A percentile compares a stretch with the other conserved stretches of the same genome.
These are phyloP conservation scores for Bacidia rubella DNA, from an alignment of 495 filamentous ascomycete genomes.

Conservation along the genomic window DNA sequence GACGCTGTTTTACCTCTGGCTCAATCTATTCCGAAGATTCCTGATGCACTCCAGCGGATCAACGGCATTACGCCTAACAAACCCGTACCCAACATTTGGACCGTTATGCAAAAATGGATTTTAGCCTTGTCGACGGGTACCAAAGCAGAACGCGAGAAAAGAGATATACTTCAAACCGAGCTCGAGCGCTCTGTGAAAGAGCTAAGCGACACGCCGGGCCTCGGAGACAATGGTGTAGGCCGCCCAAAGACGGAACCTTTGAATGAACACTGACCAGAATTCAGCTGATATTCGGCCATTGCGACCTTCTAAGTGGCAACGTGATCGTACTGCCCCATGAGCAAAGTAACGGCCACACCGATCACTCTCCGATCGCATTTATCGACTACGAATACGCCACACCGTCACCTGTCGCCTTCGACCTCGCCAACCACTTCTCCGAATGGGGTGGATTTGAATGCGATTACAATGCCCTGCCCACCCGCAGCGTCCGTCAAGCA, in stretches of 20 bases:
- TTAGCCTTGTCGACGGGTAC: constrained; percentile 63
- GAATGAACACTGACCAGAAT: constrained; percentile 11
- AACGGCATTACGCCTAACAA: constrained; percentile 46
- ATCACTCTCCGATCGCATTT: constrained; percentile 52
- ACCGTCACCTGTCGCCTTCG: constrained; percentile 90
- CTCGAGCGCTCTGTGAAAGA: constrained; percentile 52
- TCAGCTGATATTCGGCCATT: constrained; percentile 84
- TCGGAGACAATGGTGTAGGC: constrained; percentile 59
- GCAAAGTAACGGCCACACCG: constrained; percentile 21
- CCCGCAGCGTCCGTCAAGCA: constrained; percentile 56
- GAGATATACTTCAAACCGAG: constrained; percentile 58
- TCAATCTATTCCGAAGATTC: not conserved
- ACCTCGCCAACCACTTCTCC: constrained; percentile 97
- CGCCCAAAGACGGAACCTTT: not conserved
- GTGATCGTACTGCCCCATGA: constrained; percentile 65
- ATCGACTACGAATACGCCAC: constrained; percentile 98
- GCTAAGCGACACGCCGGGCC: constrained; percentile 57
- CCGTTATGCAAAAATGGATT: constrained; percentile 91
- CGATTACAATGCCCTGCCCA: constrained; percentile 75
- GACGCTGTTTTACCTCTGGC: constrained; percentile 15
- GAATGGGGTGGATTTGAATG: constrained; percentile 98
- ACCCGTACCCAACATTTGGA: constrained; percentile 73
- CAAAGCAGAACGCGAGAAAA: constrained; percentile 49
- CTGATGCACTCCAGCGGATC: constrained; percentile 20
- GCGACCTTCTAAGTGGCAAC: constrained; percentile 88